Evolutionary conservation across 768 basidiomycete genomes (phyloP), one percentile per base, ranked within the genome.

Genomic region (Agaricus sinodeliciosus): DNA sequence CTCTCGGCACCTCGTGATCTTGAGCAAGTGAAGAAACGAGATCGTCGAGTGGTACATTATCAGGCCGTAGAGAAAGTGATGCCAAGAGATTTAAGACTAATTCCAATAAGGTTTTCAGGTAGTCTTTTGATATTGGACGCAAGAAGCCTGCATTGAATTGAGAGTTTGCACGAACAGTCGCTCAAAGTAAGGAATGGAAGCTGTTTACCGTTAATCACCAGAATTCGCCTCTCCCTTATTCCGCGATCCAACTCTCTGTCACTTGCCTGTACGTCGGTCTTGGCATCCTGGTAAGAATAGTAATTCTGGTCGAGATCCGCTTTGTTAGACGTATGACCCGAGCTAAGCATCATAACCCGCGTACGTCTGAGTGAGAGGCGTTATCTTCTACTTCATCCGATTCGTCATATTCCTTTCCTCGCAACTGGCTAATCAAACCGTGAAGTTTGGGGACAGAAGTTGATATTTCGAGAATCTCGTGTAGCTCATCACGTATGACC

Each of bases 401-500:
- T 34, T 90, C 92, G 54, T 86, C 81, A 64, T 90, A 94, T 47
- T 82, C 78, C 55, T 72, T 71, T 2, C 82, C 88, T 36, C 74
- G 75, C 34, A 96, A 70, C 9, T 90, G 65, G 0, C 67, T 66
- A 1, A 71, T 67, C 16, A 98, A 69, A 56, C 82, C 80, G 50
- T 91, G 80, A 16, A 94, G 63, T 59, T 79, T 85, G 8, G 95
- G 90, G 0, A 94, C 80, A n/a, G 76, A 67, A 0, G 87, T 87
- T 0, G 80, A 75, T 16, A 92, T 72, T 66, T 99, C 96, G 45
- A 98, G 68, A 44, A 97, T 76, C 60, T 96, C 87, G 59, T 82
- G 85, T 28, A 93, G 70, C 59, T 86, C 84, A 58, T 93, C 90
- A 48, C 85, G 80, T 48, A 96, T 85, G 49, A 86, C 78, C 9